Percentiles rank a stretch among this genome's conserved stretches.
phyloP scores from a whole-genome alignment of 257 asterid species.

The Oldenlandia corymbosa region DNA sequence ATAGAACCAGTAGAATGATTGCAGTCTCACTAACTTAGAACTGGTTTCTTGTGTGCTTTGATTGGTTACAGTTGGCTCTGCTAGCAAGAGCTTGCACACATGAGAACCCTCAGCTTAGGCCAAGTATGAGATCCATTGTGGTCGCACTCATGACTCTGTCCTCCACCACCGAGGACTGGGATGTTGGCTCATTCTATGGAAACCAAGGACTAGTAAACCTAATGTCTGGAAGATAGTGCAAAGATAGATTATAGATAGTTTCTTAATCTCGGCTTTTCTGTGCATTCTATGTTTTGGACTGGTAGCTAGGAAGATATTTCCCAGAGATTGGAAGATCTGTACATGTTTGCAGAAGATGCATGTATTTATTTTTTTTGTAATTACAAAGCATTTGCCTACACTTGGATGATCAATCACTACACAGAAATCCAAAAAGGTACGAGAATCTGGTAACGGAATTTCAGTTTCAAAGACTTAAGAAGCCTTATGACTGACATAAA shows the following conservation, averaged over 20 bases:
- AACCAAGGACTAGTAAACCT: constrained; percentile 60
- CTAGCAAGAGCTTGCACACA: constrained; percentile 88
- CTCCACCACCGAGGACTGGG: constrained; percentile 89
- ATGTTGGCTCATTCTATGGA: constrained; percentile 70
- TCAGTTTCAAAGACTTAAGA: too few relatives aligned
- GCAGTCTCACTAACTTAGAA: background rate
- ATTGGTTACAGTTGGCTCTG: constrained; percentile 52
- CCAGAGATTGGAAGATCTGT: too few relatives aligned
- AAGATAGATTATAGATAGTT: constrained; percentile 32
- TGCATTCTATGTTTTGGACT: background rate
- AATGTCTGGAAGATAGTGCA: constrained; percentile 72
- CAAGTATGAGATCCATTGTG: constrained; percentile 82
- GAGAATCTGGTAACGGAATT: background rate
- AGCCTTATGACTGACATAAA: background rate
- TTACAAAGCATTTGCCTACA: background rate
- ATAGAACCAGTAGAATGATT: background rate
- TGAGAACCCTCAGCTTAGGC: constrained; percentile 78
- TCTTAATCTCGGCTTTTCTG: background rate
- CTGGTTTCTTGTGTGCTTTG: background rate
- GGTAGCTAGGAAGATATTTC: too few relatives aligned
- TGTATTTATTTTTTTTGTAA: background rate
- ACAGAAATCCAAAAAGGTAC: background rate
- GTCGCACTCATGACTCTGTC: constrained; percentile 89
- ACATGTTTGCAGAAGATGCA: constrained; percentile 8
- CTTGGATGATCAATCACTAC: background rate